Percentiles rank a stretch among this genome's conserved stretches.
These are phyloP conservation scores for Discostella stelligera DNA, from an alignment of 352 stramenopile species.

Conservation along the genomic window DNA sequence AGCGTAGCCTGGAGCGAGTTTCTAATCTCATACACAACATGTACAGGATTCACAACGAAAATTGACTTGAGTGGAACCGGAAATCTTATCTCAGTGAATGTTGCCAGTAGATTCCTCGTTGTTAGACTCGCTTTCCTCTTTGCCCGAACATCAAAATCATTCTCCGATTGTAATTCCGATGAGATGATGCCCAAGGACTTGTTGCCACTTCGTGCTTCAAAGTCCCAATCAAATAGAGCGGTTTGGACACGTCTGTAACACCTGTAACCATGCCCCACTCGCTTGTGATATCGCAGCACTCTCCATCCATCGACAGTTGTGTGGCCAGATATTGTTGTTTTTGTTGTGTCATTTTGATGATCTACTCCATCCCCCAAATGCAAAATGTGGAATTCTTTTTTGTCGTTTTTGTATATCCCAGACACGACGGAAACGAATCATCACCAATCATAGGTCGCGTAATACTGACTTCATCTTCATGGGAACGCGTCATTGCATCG, in stretches of 20 bases:
- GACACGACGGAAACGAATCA: conserved; percentile 25
- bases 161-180: conserved; percentile 10
- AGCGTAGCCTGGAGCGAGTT: conserved; percentile 35
- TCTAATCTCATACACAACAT: conserved; percentile 62
- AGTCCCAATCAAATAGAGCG: conserved; percentile 67
- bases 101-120: conserved; percentile 35
- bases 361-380: neutral
- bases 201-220: conserved; percentile 41
- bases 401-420: conserved; percentile 23
- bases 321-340: conserved; percentile 16
- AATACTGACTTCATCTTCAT: conserved; percentile 28
- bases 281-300: conserved; percentile 56
- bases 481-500: neutral
- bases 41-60: conserved; percentile 70
- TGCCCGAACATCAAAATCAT: neutral
- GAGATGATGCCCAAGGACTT: conserved; percentile 36
- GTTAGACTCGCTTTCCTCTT: neutral
- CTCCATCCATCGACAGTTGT: conserved; percentile 50
- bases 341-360: neutral
- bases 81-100: conserved; percentile 41
- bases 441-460: conserved; percentile 15
- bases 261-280: conserved; percentile 54
- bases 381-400: conserved; percentile 9
- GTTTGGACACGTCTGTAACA: conserved; percentile 64
- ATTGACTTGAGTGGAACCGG: conserved; percentile 44